phyloP scores from a whole-genome alignment of 1,139 yeast species.

The Saccharomyces hybrid region DNA sequence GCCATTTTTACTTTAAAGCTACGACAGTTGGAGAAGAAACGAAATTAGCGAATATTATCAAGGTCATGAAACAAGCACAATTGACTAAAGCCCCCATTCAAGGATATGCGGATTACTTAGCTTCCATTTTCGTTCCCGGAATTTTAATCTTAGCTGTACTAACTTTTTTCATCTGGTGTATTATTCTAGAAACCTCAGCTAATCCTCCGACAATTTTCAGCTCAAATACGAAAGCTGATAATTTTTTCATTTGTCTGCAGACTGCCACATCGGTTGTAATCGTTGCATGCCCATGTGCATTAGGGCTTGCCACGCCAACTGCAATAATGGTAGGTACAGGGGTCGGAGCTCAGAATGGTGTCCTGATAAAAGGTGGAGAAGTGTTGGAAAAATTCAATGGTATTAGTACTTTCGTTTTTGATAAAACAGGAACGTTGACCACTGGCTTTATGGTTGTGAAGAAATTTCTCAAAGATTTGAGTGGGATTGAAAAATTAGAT shows the following conservation, averaged over 20 bases:
- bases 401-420: constrained; percentile 68
- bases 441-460: constrained; percentile 67
- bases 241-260: constrained; percentile 61
- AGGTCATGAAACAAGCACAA: constrained; percentile 84
- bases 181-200: constrained; percentile 35
- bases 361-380: constrained; percentile 89
- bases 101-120: constrained; percentile 75
- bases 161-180: constrained; percentile 66
- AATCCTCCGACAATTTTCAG: constrained; percentile 50
- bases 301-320: constrained; percentile 95
- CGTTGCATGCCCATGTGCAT: constrained; percentile 97
- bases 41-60: constrained; percentile 78
- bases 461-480: constrained; percentile 14
- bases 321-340: constrained; percentile 99
- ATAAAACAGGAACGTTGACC: constrained; percentile 94
- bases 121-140: constrained; percentile 78
- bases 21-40: constrained; percentile 73
- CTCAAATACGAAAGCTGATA: constrained; percentile 45
- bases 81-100: constrained; percentile 85
- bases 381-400: constrained; percentile 67
- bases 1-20: constrained; percentile 62
- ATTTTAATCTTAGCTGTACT: constrained; percentile 53
- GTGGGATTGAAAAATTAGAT: constrained; percentile 4
- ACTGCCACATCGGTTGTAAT: constrained; percentile 90
- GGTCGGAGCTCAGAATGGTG: constrained; percentile 84